A percentile compares a stretch with the other conserved stretches of the same genome.
These are phyloP conservation scores for Leccinum cinnamomeum DNA, from an alignment of 1,284 basidiomycete genomes.

Conservation along the genomic window DNA sequence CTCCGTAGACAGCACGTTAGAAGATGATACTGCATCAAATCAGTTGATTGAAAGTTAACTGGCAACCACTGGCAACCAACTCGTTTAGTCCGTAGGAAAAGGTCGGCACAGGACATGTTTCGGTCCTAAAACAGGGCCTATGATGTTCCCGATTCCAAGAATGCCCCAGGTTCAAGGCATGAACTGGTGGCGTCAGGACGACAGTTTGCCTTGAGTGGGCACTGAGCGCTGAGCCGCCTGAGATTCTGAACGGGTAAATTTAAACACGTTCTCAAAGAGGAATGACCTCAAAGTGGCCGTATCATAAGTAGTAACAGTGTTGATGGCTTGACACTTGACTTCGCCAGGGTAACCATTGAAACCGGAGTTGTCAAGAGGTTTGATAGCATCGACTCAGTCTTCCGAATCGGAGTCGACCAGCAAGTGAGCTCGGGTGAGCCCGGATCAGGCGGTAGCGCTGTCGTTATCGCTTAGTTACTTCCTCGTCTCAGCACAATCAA, in stretches of 20 bases:
- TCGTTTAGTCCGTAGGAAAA: not conserved
- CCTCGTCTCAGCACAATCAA: not conserved
- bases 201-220: not conserved
- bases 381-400: too few species aligned
- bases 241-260: not conserved
- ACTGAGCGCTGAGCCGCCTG: not conserved
- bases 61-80: not conserved
- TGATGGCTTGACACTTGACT: too few species aligned
- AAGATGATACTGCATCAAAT: not conserved
- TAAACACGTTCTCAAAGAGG: not conserved
- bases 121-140: not conserved
- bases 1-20: too few species aligned
- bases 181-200: not conserved
- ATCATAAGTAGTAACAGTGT: too few species aligned
- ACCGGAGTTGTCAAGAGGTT: too few species aligned
- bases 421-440: too few species aligned
- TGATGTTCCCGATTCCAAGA: not conserved
- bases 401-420: too few species aligned
- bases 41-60: not conserved
- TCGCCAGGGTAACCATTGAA: too few species aligned
- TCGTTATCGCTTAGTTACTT: not conserved
- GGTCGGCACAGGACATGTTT: not conserved
- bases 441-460: too few species aligned
- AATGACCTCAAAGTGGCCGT: not conserved
- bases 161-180: not conserved